phyloP scores from a whole-genome alignment of 2,329 filamentous ascomycete species.

The Diaporthe caulivora region DNA sequence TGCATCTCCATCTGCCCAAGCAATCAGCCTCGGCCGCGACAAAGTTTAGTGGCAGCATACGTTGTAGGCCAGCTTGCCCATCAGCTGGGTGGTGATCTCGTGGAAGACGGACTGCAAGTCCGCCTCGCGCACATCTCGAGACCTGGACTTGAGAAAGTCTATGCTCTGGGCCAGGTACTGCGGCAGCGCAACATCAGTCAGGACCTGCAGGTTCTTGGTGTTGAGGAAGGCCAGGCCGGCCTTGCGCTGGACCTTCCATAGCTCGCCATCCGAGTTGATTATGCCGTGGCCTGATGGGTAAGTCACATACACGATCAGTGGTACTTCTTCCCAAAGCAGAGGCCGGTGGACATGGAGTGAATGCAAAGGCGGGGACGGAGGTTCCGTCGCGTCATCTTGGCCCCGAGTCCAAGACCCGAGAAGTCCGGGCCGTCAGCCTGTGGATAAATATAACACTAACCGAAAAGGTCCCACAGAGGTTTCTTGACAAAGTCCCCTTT shows the following conservation, averaged over 20 bases:
- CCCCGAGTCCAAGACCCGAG: neutral
- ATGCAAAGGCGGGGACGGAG: neutral
- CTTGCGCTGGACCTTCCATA: constrained; percentile 73
- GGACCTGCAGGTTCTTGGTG: constrained; percentile 65
- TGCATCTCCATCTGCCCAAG: constrained; percentile 72
- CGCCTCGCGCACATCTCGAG: constrained; percentile 49
- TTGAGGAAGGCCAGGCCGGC: constrained; percentile 72
- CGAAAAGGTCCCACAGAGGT: constrained; percentile 73
- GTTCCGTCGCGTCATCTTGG: neutral
- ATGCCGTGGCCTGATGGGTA: constrained; percentile 66
- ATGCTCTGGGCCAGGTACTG: constrained; percentile 62
- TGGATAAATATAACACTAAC: constrained; percentile 44
- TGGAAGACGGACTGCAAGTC: constrained; percentile 73
- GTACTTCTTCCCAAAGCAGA: neutral
- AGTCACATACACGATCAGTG: neutral
- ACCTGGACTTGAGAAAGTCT: constrained; percentile 50
- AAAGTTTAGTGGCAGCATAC: constrained; percentile 46
- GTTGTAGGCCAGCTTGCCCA: constrained; percentile 77
- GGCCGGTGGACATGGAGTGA: neutral
- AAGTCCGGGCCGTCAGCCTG: neutral
- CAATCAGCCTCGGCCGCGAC: neutral
- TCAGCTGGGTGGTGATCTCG: constrained; percentile 73
- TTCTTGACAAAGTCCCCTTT: constrained; percentile 73
- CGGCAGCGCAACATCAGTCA: constrained; percentile 70
- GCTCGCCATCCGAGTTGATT: constrained; percentile 74